Evolutionary conservation across 179 eudicot genomes (phyloP), one percentile per base, ranked within the genome.

Genomic region (Beta lomatogona): DNA sequence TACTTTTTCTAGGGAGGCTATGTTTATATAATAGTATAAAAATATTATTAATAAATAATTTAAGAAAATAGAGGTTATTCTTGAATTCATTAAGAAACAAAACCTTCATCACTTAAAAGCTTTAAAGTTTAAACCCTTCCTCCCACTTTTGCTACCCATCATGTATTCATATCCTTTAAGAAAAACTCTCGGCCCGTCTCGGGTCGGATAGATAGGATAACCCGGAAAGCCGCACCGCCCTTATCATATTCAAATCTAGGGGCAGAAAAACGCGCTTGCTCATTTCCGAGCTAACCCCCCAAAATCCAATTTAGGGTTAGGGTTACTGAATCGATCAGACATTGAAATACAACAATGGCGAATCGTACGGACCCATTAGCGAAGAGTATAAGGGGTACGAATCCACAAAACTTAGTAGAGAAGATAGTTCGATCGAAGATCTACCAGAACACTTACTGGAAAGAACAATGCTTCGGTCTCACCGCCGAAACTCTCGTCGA

Each of bases 401-500:
- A 94, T 81, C 99, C 99, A 0, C 98, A 94, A 11, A 94, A 92
- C 78, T 82, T 96, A 69, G 94, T 94, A 60, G 98, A 96, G 88
- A 96, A 92, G 91, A 96, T 94, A 2, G 73, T 91, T 22, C 75
- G 98, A 57, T 83, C 96, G 18, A 96, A 96, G 85, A 92, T 96
- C 53, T 91, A 94, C 86, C 93, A 90, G 77, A 82, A 94, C 82
- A 89, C 92, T 1, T 96, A 90, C 78, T 94, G 96, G 98, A 94
- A 96, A 86, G 97, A 92, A 82, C 98, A 96, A 79, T 96, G 98
- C 77, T 96, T 96, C 81, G 99, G 99, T 12, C 89, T 96, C 9
- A 96, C 99, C 6, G 98, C 99, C 25, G 98, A 96, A 88, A 96
- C 98, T 45, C 92, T 96, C 5, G 98, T 95, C 50, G 99, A 94